Percentiles rank a stretch among this genome's conserved stretches.
These are phyloP conservation scores for Dillenia turbinata DNA, from an alignment of 164 flowering plant genomes.

Conservation along the genomic window DNA sequence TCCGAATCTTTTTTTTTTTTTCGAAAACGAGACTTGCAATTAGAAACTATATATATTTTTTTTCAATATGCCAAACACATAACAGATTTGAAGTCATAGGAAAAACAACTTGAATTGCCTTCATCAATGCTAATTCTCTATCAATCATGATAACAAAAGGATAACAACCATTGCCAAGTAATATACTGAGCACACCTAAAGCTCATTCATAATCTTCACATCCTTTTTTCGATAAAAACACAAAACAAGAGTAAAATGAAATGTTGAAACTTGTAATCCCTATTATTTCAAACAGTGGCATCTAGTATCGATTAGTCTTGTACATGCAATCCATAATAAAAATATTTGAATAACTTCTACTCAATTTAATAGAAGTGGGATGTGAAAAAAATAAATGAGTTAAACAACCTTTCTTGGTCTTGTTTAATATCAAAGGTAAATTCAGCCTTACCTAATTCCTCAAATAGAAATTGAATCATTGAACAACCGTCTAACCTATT, in stretches of 20 bases:
- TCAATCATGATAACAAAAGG: conserved; percentile 3
- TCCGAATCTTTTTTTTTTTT: conserved; percentile 4
- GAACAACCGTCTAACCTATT: not conserved
- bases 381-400: conserved; percentile 17
- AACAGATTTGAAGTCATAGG: conserved; percentile 7
- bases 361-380: conserved; percentile 6
- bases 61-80: conserved; percentile 9
- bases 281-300: conserved; percentile 13
- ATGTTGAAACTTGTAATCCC: conserved; percentile 12
- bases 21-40: conserved; percentile 7
- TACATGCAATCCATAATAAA: conserved; percentile 12
- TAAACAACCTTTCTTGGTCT: conserved; percentile 8
- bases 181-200: not conserved
- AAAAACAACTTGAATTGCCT: conserved; percentile 8
- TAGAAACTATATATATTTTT: not conserved
- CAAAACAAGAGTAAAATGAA: conserved; percentile 13
- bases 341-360: conserved; percentile 5
- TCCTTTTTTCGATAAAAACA: conserved; percentile 5
- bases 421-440: conserved; percentile 3
- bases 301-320: conserved; percentile 10
- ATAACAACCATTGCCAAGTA: not conserved
- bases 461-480: not conserved
- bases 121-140: conserved; percentile 7
- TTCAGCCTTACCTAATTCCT: conserved; percentile 12
- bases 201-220: conserved; percentile 12